Conservation (phyloP, 1,284 basidiomycete genomes). For the Anthracocystis setariae region DNA sequence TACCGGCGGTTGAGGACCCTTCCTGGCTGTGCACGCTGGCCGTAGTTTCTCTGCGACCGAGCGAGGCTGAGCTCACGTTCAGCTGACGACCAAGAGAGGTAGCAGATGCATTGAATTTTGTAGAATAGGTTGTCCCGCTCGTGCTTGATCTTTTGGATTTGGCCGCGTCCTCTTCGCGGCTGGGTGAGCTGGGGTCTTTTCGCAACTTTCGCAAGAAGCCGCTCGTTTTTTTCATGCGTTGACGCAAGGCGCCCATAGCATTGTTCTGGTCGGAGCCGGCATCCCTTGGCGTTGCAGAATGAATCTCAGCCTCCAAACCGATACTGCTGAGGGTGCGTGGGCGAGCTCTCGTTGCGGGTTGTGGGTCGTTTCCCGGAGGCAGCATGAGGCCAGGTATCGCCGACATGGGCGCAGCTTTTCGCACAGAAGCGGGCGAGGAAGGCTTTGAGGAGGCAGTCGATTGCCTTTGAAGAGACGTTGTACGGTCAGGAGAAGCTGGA, state of each 20-base stretch:
- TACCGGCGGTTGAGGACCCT: slow-evolving; percentile 17
- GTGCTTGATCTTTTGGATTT: slow-evolving; percentile 8
- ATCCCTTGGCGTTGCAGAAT: slow-evolving; percentile 1
- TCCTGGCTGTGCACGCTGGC: slow-evolving; percentile 26
- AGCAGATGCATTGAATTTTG: slow-evolving; percentile 28
- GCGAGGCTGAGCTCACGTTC: neutral
- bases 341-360: slow-evolving; percentile 10
- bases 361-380: slow-evolving; percentile 3
- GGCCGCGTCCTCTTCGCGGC: slow-evolving; percentile 18
- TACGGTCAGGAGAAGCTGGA: slow-evolving; percentile 38
- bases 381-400: slow-evolving; percentile 17
- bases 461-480: slow-evolving; percentile 33
- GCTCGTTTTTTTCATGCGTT: slow-evolving; percentile 63
- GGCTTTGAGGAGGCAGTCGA: slow-evolving; percentile 4
- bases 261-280: slow-evolving; percentile 3
- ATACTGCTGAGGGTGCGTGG: slow-evolving; percentile 27
- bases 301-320: slow-evolving; percentile 43
- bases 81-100: slow-evolving; percentile 19
- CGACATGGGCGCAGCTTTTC: slow-evolving; percentile 14
- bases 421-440: slow-evolving; percentile 4
- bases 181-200: slow-evolving; percentile 15
- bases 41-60: slow-evolving; percentile 28
- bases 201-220: slow-evolving; percentile 56
- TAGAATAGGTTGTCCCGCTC: slow-evolving; percentile 12
- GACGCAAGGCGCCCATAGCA: slow-evolving; percentile 40